Base-by-base conservation (phyloP, 768 basidiomycete species). In the Kwoniella newhampshirensis region DNA sequence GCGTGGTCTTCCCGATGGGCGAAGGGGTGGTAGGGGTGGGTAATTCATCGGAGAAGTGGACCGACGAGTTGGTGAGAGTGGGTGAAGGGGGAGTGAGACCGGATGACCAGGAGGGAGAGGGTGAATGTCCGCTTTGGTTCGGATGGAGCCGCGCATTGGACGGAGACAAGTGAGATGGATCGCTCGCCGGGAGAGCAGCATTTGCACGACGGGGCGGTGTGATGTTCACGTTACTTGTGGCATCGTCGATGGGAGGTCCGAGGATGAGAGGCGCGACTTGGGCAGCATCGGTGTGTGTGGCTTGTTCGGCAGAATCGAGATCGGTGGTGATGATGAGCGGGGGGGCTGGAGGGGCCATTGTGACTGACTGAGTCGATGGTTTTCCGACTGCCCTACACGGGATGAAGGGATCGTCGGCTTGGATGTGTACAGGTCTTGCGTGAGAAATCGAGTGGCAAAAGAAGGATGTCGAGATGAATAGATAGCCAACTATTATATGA, bases 261-360 rank as follows among this genome's bases (percentile, higher is more conserved):
- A 57, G 45, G 9, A 35, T 48, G 15, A 50, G 53, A 21, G 49
- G 57, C 17, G 26, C 9, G 20, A 21, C 39, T 11, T 23, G 30
- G n/a, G 32, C 39, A 20, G 42, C 23, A 57, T 57, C 44, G 57
- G 51, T 23, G 30, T 36, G 15, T 21, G 54, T 28, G 45, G 12
- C 37, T 60, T 44, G 57, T 12, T 48, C n/a, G 23, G 48, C 12
- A 13, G 53, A 40, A 36, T 64, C 64, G 17, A 64, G 55, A 55
- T 73, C 71, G 25, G 71, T 70, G 17, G 71, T 73, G 58, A 70
- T 65, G 60, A 73, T 73, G n/a, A 63, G 35, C 3, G 67, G 70
- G 6, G 70, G 70, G 2, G 51, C 25, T 9, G 56, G 49, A n/a
- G 49, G 35, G 4, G 49, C 8, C 56, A 58, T 58, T 25, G 47